phyloP scores from a whole-genome alignment of 148 eudicot genomes.

The Spergularia bocconei region DNA sequence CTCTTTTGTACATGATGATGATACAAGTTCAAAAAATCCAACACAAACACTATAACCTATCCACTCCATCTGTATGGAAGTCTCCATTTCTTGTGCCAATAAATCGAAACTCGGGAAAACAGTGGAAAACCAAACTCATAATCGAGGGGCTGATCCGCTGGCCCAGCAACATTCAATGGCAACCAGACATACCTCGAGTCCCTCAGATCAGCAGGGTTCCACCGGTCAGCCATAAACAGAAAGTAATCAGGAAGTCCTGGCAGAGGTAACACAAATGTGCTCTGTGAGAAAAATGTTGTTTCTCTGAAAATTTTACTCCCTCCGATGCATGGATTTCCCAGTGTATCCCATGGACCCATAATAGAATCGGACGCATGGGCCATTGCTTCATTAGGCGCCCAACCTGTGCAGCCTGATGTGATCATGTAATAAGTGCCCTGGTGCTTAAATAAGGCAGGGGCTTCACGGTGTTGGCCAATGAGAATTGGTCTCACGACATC shows the following conservation, averaged over 20 bases:
- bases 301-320: constrained; percentile 62
- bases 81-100: constrained; percentile 93
- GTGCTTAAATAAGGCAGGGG: constrained; percentile 89
- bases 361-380: constrained; percentile 81
- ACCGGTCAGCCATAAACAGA: constrained; percentile 90
- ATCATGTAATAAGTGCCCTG: constrained; percentile 89
- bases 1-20: background rate
- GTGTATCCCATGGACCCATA: constrained; percentile 85
- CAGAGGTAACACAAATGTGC: constrained; percentile 85
- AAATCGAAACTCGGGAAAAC: constrained; percentile 87
- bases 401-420: constrained; percentile 91
- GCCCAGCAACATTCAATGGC: constrained; percentile 70
- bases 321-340: constrained; percentile 90
- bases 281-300: constrained; percentile 83
- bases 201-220: constrained; percentile 91
- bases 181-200: constrained; percentile 96
- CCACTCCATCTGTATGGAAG: constrained; percentile 56
- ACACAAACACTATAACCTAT: constrained; percentile 11
- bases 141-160: constrained; percentile 78
- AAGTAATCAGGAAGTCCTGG: constrained; percentile 60
- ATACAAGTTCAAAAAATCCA: constrained; percentile 12
- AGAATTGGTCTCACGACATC: constrained; percentile 57
- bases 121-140: constrained; percentile 86
- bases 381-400: constrained; percentile 94
- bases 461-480: constrained; percentile 77